These are phyloP conservation scores for Clathrus columnatus DNA, from an alignment of 768 basidiomycete genomes.

Conservation along the genomic window DNA sequence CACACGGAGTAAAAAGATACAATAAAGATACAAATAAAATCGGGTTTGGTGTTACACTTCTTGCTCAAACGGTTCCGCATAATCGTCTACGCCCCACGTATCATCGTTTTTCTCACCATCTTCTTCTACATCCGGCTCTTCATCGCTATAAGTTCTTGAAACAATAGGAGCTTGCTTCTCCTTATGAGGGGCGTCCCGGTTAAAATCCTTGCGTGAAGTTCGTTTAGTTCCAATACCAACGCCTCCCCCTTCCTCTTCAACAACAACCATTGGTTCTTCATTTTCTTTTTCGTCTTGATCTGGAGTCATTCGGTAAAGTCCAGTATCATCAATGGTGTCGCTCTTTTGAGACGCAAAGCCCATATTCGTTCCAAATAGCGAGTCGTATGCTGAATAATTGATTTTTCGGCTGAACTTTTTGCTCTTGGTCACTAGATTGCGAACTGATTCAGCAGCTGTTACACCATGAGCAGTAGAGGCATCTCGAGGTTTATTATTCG, in stretches of 20 bases:
- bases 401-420: conserved; percentile 82
- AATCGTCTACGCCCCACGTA: conserved; percentile 13
- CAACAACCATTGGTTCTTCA: conserved; percentile 28
- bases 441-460: conserved; percentile 70
- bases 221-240: conserved; percentile 11
- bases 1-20: neutral
- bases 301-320: conserved; percentile 38
- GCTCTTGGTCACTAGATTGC: conserved; percentile 74
- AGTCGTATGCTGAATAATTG: conserved; percentile 85
- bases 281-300: conserved; percentile 33
- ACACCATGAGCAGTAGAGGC: conserved; percentile 58
- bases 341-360: conserved; percentile 32
- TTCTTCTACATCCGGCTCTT: conserved; percentile 28
- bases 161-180: conserved; percentile 4
- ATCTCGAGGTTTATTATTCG: conserved; percentile 56
- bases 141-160: conserved; percentile 21
- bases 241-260: conserved; percentile 33
- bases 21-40: neutral
- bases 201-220: conserved; percentile 25
- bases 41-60: conserved; percentile 35
- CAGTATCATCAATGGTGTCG: conserved; percentile 29
- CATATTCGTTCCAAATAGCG: conserved; percentile 28
- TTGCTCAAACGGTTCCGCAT: conserved; percentile 60
- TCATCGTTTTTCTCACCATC: conserved; percentile 32
- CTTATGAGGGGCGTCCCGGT: conserved; percentile 12